phyloP scores from a whole-genome alignment of 352 stramenopile genomes.

The Phytophthora litchii region DNA sequence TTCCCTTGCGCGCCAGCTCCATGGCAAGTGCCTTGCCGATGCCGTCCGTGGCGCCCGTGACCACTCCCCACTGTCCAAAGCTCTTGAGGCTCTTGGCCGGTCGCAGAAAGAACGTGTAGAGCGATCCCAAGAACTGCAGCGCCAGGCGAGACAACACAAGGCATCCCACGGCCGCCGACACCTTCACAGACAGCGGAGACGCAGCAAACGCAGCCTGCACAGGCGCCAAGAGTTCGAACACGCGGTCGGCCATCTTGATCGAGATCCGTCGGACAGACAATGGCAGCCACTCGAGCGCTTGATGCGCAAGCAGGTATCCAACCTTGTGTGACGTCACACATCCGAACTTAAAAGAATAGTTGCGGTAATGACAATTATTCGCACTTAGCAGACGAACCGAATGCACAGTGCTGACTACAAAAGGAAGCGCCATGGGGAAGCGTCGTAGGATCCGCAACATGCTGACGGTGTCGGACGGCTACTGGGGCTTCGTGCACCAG shows the following conservation, averaged over 20 bases:
- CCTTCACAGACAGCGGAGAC: conserved; percentile 49
- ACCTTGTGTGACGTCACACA: conserved; percentile 23
- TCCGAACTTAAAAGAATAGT: conserved; percentile 1
- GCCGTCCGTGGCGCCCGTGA: conserved; percentile 97
- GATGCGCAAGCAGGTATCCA: conserved; percentile 3
- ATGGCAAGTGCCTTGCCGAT: conserved; percentile 93
- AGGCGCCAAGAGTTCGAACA: conserved; percentile 33
- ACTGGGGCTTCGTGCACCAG: conserved; percentile 81
- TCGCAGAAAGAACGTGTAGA: conserved; percentile 93
- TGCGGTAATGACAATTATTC: not conserved
- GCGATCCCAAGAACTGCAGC: conserved; percentile 49
- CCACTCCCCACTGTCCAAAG: conserved; percentile 97
- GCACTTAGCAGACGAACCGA: not conserved
- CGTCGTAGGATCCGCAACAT: conserved; percentile 68
- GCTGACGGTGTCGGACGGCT: conserved; percentile 75
- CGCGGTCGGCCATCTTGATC: conserved; percentile 29
- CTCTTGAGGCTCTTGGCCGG: conserved; percentile 93
- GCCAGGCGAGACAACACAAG: conserved; percentile 59
- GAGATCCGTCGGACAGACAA: conserved; percentile 5
- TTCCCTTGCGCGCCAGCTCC: conserved; percentile 96
- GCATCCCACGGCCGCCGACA: conserved; percentile 48
- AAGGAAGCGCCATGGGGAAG: conserved; percentile 51
- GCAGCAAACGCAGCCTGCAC: conserved; percentile 38
- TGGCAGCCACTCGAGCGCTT: conserved; percentile 18
- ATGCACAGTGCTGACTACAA: conserved; percentile 10